phyloP scores from a whole-genome alignment of 176 grass and related monocot genomes.

The Coix lacrymajobi region DNA sequence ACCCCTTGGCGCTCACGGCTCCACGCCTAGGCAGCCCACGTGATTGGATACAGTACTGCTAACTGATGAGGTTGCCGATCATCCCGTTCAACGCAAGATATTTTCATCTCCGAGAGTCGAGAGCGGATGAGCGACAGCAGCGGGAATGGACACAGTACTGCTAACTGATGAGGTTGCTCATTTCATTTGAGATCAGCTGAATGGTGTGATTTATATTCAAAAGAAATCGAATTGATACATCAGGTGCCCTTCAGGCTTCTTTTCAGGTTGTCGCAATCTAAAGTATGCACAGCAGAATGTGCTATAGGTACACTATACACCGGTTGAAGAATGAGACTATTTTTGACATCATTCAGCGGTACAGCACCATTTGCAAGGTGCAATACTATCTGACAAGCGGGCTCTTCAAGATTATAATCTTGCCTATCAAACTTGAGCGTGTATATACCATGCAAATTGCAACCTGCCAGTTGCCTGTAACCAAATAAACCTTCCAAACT shows the following conservation, averaged over 20 bases:
- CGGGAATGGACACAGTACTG: neutral
- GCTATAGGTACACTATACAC: conserved; percentile 16
- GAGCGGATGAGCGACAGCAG: neutral
- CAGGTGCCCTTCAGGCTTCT: neutral
- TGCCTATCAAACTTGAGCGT: conserved; percentile 10
- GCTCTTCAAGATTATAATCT: conserved; percentile 1
- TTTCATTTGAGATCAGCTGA: neutral
- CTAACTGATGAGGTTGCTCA: neutral
- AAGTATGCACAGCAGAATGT: neutral
- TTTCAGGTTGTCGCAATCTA: neutral
- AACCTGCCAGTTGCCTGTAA: neutral
- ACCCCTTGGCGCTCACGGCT: neutral
- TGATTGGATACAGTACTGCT: too few species aligned
- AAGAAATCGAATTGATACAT: neutral
- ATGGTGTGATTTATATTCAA: neutral
- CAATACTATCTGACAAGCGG: neutral
- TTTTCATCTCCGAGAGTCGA: neutral
- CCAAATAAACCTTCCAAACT: neutral
- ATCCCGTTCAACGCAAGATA: neutral
- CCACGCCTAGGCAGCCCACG: neutral
- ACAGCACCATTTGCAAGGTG: neutral
- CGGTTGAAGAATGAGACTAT: neutral
- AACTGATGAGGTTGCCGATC: too few species aligned
- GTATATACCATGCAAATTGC: neutral
- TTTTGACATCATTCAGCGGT: too few species aligned